phyloP scores from a whole-genome alignment of 768 basidiomycete species.

The Zangia roseola region DNA sequence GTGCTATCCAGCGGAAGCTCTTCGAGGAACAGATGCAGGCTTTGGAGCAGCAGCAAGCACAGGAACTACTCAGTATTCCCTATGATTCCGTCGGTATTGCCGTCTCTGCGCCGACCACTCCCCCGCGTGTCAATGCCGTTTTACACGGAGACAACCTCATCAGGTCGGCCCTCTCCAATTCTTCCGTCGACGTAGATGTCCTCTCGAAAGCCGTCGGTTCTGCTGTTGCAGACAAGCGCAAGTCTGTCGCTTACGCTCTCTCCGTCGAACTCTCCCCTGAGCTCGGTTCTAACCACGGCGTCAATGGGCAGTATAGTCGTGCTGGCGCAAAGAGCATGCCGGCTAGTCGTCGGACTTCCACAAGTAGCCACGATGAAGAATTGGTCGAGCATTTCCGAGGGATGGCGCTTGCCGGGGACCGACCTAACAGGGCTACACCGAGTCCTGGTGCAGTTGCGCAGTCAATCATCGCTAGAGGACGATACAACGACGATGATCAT shows the following conservation, averaged over 20 bases:
- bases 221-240: slow-evolving; percentile 72
- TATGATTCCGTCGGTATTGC: slow-evolving; percentile 67
- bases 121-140: slow-evolving; percentile 73
- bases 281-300: slow-evolving; percentile 41
- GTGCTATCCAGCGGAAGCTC: slow-evolving; percentile 77
- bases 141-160: slow-evolving; percentile 57
- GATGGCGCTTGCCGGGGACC: slow-evolving; percentile 65
- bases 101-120: slow-evolving; percentile 86
- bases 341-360: slow-evolving; percentile 84
- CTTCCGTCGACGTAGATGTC: slow-evolving; percentile 57
- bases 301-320: slow-evolving; percentile 60
- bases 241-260: slow-evolving; percentile 83
- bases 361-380: slow-evolving; percentile 84
- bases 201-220: slow-evolving; percentile 69
- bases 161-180: slow-evolving; percentile 45
- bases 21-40: slow-evolving; percentile 98
- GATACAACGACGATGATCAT: slow-evolving; percentile 59
- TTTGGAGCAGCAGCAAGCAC: slow-evolving; percentile 88
- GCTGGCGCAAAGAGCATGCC: slow-evolving; percentile 91
- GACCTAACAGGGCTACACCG: slow-evolving; percentile 55
- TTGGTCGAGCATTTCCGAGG: slow-evolving; percentile 74
- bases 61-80: slow-evolving; percentile 77
- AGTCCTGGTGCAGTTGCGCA: slow-evolving; percentile 50
- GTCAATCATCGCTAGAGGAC: slow-evolving; percentile 52
- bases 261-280: slow-evolving; percentile 76